phyloP scores from a whole-genome alignment of 2,329 filamentous ascomycete genomes.

The Rutstroemia sp. region DNA sequence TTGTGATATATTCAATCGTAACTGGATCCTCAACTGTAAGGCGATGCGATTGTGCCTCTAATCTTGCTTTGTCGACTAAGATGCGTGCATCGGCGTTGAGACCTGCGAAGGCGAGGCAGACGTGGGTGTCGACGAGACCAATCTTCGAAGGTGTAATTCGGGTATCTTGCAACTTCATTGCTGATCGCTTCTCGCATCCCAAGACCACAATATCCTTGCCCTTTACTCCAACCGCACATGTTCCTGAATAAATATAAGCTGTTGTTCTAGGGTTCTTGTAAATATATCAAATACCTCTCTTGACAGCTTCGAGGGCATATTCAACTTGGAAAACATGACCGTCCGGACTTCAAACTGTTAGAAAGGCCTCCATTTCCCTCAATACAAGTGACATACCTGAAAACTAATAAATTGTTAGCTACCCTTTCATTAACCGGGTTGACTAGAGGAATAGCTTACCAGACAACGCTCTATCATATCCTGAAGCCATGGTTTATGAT shows the following conservation, averaged over 20 bases:
- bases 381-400: slow-evolving; percentile 53
- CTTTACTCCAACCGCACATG: slow-evolving; percentile 96
- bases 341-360: slow-evolving; percentile 71
- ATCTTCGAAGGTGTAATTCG: slow-evolving; percentile 99
- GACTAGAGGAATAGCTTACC: slow-evolving; percentile 51
- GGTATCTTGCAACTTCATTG: slow-evolving; percentile 99
- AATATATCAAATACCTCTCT: slow-evolving; percentile 62
- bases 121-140: slow-evolving; percentile 89
- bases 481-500: slow-evolving; percentile 66
- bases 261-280: background rate
- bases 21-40: slow-evolving; percentile 96
- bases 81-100: slow-evolving; percentile 97
- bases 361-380: slow-evolving; percentile 20
- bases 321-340: slow-evolving; percentile 99
- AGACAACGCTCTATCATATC: slow-evolving; percentile 98
- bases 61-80: slow-evolving; percentile 92
- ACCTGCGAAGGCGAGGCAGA: slow-evolving; percentile 93
- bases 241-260: slow-evolving; percentile 50
- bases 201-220: slow-evolving; percentile 90
- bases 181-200: slow-evolving; percentile 96
- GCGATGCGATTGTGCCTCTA: slow-evolving; percentile 96
- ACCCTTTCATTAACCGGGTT: slow-evolving; percentile 37
- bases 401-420: slow-evolving; percentile 52
- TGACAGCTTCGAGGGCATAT: slow-evolving; percentile 97
- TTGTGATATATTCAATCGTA: slow-evolving; percentile 98